Evolutionary conservation across 345 rosid genomes (phyloP).

Genomic region (Salix exigua): DNA sequence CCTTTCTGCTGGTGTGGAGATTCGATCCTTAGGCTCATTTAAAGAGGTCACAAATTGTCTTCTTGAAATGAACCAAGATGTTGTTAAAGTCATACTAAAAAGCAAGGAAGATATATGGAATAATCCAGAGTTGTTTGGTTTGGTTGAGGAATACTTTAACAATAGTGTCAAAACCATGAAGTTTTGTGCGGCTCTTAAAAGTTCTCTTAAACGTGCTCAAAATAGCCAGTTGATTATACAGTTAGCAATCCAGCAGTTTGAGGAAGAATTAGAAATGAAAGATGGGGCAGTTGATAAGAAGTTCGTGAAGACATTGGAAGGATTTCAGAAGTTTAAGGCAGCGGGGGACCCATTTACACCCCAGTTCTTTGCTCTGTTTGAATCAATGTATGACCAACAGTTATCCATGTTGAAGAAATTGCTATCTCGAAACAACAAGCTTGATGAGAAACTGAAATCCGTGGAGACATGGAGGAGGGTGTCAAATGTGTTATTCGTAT

Average conservation of each 20-base stretch:
- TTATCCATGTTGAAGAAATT: conserved; percentile 47
- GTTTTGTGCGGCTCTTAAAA: conserved; percentile 67
- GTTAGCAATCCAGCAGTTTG: conserved; percentile 57
- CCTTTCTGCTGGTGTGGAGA: conserved; percentile 61
- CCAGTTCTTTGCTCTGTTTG: conserved; percentile 55
- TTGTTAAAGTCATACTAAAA: conserved; percentile 61
- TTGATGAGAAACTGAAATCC: conserved; percentile 59
- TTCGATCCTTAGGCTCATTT: conserved; percentile 64
- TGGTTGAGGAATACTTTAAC: conserved; percentile 68
- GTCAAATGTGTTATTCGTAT: conserved; percentile 63
- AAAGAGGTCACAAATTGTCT: conserved; percentile 60
- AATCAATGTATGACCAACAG: conserved; percentile 50
- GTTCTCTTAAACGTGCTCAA: conserved; percentile 59
- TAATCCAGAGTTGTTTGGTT: conserved; percentile 48
- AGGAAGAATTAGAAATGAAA: conserved; percentile 39
- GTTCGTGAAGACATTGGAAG: conserved; percentile 57
- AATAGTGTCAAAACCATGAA: conserved; percentile 60
- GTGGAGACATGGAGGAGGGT: conserved; percentile 71
- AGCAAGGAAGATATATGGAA: conserved; percentile 72
- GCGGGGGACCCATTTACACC: conserved; percentile 68
- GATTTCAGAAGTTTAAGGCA: conserved; percentile 54
- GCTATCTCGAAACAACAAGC: conserved; percentile 43
- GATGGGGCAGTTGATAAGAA: conserved; percentile 33
- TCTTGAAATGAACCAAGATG: conserved; percentile 85
- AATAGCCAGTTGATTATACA: conserved; percentile 62